phyloP scores from a whole-genome alignment of 2,329 filamentous ascomycete genomes.

The Monilinia vaccinii-corymbosi region DNA sequence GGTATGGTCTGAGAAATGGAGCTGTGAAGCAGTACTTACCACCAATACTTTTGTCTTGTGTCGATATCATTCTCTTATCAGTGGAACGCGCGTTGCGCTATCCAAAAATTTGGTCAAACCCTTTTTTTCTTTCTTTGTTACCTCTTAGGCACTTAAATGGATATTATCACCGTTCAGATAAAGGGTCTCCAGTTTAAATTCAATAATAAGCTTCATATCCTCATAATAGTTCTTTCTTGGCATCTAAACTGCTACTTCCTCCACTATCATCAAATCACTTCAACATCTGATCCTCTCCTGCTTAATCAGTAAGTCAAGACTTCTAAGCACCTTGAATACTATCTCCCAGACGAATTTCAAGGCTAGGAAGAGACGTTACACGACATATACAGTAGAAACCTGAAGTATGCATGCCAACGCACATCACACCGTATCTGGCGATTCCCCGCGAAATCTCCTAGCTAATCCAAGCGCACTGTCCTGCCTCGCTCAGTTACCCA shows the following conservation, averaged over 20 bases:
- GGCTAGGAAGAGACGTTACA: not conserved
- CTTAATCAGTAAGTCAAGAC: not conserved
- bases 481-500: not conserved
- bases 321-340: not conserved
- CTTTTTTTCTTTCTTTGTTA: not conserved
- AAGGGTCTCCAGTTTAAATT: not conserved
- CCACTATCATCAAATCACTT: not conserved
- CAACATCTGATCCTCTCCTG: not conserved
- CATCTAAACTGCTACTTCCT: not conserved
- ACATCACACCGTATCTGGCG: not conserved
- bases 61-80: not conserved
- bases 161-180: not conserved
- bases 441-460: not conserved
- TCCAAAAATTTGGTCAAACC: not conserved
- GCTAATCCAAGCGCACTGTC: not conserved
- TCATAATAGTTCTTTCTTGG: not conserved
- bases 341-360: not conserved
- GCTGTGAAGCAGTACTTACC: not conserved
- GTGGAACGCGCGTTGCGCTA: not conserved
- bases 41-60: not conserved
- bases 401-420: not conserved
- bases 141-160: conserved; percentile 1
- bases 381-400: not conserved
- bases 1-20: not conserved
- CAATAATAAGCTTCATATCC: not conserved